Percentiles rank a stretch among this genome's conserved stretches.
phyloP scores from a whole-genome alignment of 2,329 filamentous ascomycete species.

The Aspergillus puulaauensis region DNA sequence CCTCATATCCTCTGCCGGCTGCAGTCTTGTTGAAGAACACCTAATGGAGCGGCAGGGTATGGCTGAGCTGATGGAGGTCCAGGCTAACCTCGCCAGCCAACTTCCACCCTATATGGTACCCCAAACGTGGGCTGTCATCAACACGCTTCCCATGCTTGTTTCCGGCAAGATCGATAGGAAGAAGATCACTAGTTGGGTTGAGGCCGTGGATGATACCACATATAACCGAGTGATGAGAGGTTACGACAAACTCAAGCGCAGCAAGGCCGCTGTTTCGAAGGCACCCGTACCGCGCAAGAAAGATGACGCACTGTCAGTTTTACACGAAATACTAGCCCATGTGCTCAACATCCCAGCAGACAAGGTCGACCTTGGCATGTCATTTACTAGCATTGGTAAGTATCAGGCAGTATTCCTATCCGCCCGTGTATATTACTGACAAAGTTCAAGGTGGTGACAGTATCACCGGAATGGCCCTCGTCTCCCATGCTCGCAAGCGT shows the following conservation, averaged over 20 bases:
- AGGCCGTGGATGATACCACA: constrained; percentile 37
- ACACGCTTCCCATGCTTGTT: constrained; percentile 41
- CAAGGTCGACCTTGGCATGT: constrained; percentile 33
- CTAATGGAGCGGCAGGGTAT: constrained; percentile 21
- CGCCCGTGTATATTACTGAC: constrained; percentile 4
- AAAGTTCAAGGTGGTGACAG: constrained; percentile 33
- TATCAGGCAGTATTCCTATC: constrained; percentile 19
- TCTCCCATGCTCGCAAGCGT: constrained; percentile 37
- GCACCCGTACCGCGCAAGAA: constrained; percentile 12
- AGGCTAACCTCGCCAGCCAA: constrained; percentile 41
- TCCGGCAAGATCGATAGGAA: constrained; percentile 40
- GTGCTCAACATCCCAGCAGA: constrained; percentile 35
- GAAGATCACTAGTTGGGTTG: constrained; percentile 46
- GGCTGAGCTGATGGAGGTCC: constrained; percentile 29
- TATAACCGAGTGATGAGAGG: constrained; percentile 43
- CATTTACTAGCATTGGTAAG: constrained; percentile 22
- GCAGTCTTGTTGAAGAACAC: constrained; percentile 32
- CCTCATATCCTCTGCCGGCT: constrained; percentile 28
- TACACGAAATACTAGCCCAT: constrained; percentile 36
- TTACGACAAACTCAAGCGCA: constrained; percentile 27
- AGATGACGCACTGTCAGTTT: constrained; percentile 19
- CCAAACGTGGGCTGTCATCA: constrained; percentile 39
- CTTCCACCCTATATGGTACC: constrained; percentile 49
- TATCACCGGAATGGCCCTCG: constrained; percentile 40
- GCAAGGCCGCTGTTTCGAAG: constrained; percentile 16